Evolutionary conservation across 2,329 filamentous ascomycete species (phyloP), one percentile per base, ranked within the genome.

Genomic region (Claviceps purpurea): DNA sequence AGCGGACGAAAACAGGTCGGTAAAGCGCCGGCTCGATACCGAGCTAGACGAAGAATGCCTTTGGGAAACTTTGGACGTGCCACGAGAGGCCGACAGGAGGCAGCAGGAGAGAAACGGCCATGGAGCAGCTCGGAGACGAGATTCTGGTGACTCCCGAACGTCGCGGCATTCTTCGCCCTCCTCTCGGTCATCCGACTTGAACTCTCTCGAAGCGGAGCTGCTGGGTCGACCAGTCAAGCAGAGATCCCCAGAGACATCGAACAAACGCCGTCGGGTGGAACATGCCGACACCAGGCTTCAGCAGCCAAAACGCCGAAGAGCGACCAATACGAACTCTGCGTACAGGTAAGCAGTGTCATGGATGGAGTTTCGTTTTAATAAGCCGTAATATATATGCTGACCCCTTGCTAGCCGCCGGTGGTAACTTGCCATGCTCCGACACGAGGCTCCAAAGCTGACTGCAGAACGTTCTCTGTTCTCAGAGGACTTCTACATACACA

Each of bases 121-220:
- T 47, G 11, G 13, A 11, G 49, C 34, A n/a, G 26, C 38, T 1
- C 54, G 54, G 30, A 47, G 53, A 38, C 59, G 56, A 49, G 63
- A 54, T 26, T 59, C 56, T 7, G 56, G 54, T 18, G 54, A 48
- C 13, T 59, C 65, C 5, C 57, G 58, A 24, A 58, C 56, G 16
- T 66, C 65, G 4, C 56, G 62, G 30, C 58, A 58, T 40, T 66
- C 65, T 30, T 64, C 62, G 4, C 57, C 62, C 16, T 64, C 64
- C 18, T 61, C 57, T 48, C 61, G 61, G 38, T 67, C 65, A 2
- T 70, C 68, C 10, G 67, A 68, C 7, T 56, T 70, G 43, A 66
- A 68, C 52, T 69, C 65, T 6, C 55, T 70, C 10, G 68, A 70
- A 54, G 67, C 67, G 2, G 68, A 69, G 50, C 62, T 70, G 2